Evolutionary conservation across 129 eudicot genomes (phyloP).

Genomic region (Calendula officinalis): DNA sequence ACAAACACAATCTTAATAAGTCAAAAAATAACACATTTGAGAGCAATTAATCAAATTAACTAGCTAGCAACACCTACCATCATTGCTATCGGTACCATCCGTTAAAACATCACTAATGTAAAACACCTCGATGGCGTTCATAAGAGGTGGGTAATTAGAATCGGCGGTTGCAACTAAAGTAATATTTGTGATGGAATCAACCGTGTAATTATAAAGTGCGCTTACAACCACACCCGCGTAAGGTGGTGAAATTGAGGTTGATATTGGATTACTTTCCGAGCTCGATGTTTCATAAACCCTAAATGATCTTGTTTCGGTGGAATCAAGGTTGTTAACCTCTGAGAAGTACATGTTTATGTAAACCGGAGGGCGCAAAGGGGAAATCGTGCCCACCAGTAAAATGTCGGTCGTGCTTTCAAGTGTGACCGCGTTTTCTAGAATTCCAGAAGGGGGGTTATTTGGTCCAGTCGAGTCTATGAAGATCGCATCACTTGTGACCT

Average conservation of each 20-base stretch:
- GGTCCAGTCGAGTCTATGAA: not conserved
- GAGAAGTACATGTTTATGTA: slow-evolving; percentile 33
- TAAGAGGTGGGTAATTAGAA: slow-evolving; percentile 35
- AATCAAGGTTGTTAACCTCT: slow-evolving; percentile 22
- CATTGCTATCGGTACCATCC: slow-evolving; percentile 33
- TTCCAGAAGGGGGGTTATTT: slow-evolving; percentile 25
- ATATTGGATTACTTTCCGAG: not conserved
- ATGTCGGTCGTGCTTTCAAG: slow-evolving; percentile 7
- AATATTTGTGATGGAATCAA: slow-evolving; percentile 15
- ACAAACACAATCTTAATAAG: not conserved
- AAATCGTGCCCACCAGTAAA: slow-evolving; percentile 15
- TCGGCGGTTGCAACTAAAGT: slow-evolving; percentile 24
- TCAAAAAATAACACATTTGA: not conserved
- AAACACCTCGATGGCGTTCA: slow-evolving; percentile 36
- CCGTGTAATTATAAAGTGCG: not conserved
- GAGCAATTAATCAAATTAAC: not conserved
- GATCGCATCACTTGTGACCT: slow-evolving; percentile 14
- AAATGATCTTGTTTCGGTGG: slow-evolving; percentile 32
- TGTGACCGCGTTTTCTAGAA: slow-evolving; percentile 25
- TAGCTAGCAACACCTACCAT: slow-evolving; percentile 15
- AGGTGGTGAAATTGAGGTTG: slow-evolving; percentile 25
- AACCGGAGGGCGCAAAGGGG: not conserved
- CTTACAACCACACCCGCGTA: slow-evolving; percentile 15
- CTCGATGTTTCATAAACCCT: slow-evolving; percentile 16
- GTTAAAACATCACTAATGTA: slow-evolving; percentile 24